Base-by-base conservation (phyloP, 768 basidiomycete genomes). In the Lanmaoa rubissima region DNA sequence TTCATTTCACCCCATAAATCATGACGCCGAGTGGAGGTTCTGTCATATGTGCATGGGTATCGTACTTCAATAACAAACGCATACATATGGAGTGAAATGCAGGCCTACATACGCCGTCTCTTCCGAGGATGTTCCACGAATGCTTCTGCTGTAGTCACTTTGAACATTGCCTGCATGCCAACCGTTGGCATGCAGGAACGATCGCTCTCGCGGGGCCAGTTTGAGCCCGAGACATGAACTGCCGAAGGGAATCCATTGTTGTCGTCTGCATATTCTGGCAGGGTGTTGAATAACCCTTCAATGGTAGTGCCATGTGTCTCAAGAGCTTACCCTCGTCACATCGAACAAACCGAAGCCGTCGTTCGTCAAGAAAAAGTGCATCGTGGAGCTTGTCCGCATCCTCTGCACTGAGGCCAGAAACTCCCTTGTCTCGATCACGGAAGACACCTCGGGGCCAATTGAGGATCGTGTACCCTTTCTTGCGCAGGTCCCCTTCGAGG, bases 391-490 rank as follows among this genome's bases (percentile, higher is more conserved):
- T 55, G 47, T 55, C 38, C 1, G 34, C 17, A 46, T 60, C 60
- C 24, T 61, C 60, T 17, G 49, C 43, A 17, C 45, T 46, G 0
- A 53, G 7, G 2, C 56, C 39, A n/a, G 26, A 45, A 12, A 53
- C 35, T 2, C 56, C 51, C 34, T 53, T 58, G 5, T 45, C 56
- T 14, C 9, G 43, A 2, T 61, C 53, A 4, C 53, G 56, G 24
- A 35, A 28, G 4, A 61, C 54, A 0, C 41, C 51, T 2, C 42
- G 13, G 0, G 62, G 62, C 62, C 56, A 61, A 16, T 61, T 50
- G 17, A 50, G 0, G 10, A 61, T 52, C 31, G 0, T 36, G n/a
- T 58, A 63, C 4, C 61, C 57, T 2, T 43, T 46, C 40, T 41
- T 56, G 13, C 6, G 9, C 1, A 59, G 12, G 10, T 62, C 48